phyloP scores from a whole-genome alignment of 2,329 filamentous ascomycete species.

The Gnomoniopsis sp. region DNA sequence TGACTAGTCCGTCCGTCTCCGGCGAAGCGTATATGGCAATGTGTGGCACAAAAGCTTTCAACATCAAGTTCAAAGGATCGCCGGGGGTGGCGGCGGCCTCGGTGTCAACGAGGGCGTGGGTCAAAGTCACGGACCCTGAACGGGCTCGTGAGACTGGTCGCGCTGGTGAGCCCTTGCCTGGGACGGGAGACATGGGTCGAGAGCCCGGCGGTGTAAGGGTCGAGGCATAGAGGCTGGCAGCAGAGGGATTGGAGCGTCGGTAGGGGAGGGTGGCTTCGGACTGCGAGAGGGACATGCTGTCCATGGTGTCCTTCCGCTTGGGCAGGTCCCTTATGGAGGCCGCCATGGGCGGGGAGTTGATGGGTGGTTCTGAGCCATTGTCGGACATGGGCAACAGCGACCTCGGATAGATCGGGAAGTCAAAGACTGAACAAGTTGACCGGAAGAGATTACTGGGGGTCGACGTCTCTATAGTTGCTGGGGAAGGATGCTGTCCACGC shows the following conservation, averaged over 20 bases:
- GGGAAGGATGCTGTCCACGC: not conserved
- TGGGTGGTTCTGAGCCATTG: conserved; percentile 16
- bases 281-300: conserved; percentile 41
- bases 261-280: conserved; percentile 52
- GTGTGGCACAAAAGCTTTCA: conserved; percentile 84
- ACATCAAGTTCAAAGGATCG: conserved; percentile 63
- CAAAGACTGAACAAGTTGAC: not conserved
- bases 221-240: conserved; percentile 62
- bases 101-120: conserved; percentile 42
- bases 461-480: not conserved
- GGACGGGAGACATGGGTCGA: conserved; percentile 62
- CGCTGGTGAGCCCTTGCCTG: conserved; percentile 54
- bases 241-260: conserved; percentile 52
- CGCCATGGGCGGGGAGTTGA: conserved; percentile 57
- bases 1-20: conserved; percentile 77
- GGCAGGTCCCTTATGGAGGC: conserved; percentile 56
- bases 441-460: not conserved
- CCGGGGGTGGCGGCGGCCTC: conserved; percentile 42
- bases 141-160: conserved; percentile 56
- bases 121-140: conserved; percentile 43
- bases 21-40: conserved; percentile 82
- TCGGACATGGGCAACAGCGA: conserved; percentile 17
- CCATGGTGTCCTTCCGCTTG: conserved; percentile 57
- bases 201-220: conserved; percentile 67
- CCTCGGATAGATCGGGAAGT: not conserved